phyloP scores from a whole-genome alignment of 2,329 filamentous ascomycete genomes.

The Aspergillus aculeatinus region DNA sequence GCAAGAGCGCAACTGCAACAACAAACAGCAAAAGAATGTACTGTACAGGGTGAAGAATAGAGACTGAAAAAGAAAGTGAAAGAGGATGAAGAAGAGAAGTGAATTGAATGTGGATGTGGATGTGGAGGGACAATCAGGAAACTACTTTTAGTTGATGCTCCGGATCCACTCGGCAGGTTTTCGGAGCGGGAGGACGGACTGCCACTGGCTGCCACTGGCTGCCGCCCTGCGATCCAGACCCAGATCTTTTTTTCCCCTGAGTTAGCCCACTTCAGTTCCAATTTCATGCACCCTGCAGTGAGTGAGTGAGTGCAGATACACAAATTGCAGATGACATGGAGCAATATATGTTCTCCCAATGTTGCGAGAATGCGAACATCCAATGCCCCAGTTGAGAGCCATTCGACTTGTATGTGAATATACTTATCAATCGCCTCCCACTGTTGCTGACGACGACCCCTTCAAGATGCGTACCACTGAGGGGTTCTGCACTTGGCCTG shows the following conservation, averaged over 20 bases:
- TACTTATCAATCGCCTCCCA: neutral
- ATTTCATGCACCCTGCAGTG: neutral
- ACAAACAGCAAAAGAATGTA: neutral
- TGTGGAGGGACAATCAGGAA: neutral
- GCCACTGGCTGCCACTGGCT: slow-evolving; percentile 17
- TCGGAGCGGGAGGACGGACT: neutral
- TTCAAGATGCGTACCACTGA: neutral
- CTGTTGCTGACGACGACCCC: neutral
- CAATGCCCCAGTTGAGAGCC: neutral
- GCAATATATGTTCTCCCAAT: neutral
- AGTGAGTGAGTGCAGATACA: too few species aligned
- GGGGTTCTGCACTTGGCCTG: neutral
- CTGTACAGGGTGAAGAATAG: neutral
- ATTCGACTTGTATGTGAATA: neutral
- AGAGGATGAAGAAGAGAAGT: neutral
- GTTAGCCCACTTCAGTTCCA: too few species aligned
- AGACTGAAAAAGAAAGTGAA: neutral
- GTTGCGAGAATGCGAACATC: neutral
- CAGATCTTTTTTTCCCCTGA: neutral
- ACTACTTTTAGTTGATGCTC: neutral
- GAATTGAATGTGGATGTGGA: neutral
- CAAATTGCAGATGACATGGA: too few species aligned
- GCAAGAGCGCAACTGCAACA: neutral
- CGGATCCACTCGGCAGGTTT: slow-evolving; percentile 9
- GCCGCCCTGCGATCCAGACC: slow-evolving; percentile 6